Evolutionary conservation across 2,329 filamentous ascomycete species (phyloP), one percentile per base, ranked within the genome.

Genomic region (Aspergillus texensis): DNA sequence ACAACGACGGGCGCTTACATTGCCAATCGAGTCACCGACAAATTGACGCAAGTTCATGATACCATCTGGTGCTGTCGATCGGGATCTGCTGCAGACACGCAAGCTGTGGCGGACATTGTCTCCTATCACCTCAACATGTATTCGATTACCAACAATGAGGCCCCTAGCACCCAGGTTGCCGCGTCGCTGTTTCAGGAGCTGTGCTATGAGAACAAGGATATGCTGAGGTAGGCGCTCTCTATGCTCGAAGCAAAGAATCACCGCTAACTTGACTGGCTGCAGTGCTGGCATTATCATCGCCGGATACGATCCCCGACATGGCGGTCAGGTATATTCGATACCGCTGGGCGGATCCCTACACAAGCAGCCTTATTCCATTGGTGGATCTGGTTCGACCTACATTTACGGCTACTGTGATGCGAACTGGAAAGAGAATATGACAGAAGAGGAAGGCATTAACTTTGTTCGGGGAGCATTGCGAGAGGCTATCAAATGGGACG

Each of bases 51-150:
- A 84, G 94, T 99, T 65, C 92, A 96, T 83, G 95, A 99, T 81
- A 98, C 94, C 64, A 98, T 99, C 81, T 99, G 95, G 95, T 99
- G 95, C 84, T 99, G 95, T 84, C 91, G 95, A 75, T 98, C 95
- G 65, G 95, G 95, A 58, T 99, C 95, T 30, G 95, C 95, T 36
- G 95, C 95, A 70, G 95, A 99, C 77, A 99, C 95, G 64, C 95
- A 99, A 82, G 95, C 95, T 57, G 93, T 99, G 56, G 95, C 95
- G 64, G 95, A 99, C 76, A 97, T 99, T 74, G 95, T 99, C 48
- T 92, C 96, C 77, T 97, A 98, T 80, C 92, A 99, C 79, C 86
- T 99, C 58, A 92, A 92, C 72, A 88, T 97, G 82, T 98, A 96
- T 80, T 90, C 91, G 67, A 92, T 96, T 82, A 88, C 88, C 72